Percentiles rank a stretch among this genome's conserved stretches.
Conservation (phyloP, 108 stramenopile species). For the Nannochloropsis gaditana region DNA sequence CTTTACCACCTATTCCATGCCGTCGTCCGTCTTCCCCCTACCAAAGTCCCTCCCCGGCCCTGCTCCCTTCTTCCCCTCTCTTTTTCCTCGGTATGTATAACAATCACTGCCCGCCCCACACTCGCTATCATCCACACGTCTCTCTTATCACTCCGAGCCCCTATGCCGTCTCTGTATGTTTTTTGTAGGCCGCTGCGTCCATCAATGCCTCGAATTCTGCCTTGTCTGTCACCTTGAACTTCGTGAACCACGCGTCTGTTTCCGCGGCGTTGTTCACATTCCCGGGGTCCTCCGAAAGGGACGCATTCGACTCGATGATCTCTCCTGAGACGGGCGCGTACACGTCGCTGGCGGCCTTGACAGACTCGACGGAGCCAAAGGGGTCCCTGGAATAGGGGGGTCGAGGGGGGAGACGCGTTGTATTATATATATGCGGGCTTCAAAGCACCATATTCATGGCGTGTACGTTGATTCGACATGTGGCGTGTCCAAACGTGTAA, state of each 20-base stretch:
- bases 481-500: neutral
- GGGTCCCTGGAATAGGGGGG: conserved; percentile 40
- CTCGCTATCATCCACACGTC: neutral
- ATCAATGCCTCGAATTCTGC: conserved; percentile 7
- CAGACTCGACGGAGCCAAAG: conserved; percentile 96
- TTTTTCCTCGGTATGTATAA: neutral
- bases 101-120: neutral
- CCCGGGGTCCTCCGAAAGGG: conserved; percentile 28
- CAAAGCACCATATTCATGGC: neutral
- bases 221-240: conserved; percentile 34
- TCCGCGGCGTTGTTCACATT: conserved; percentile 38
- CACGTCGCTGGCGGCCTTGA: conserved; percentile 98
- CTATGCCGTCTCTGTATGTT: neutral
- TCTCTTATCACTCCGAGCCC: neutral
- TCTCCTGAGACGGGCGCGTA: conserved; percentile 45
- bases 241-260: conserved; percentile 39
- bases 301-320: conserved; percentile 34
- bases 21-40: neutral
- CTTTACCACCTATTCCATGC: too few species aligned
- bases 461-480: neutral
- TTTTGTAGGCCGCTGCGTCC: conserved; percentile 37
- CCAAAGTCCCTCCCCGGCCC: neutral
- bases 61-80: neutral
- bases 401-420: neutral
- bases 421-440: too few species aligned